Base-by-base conservation (phyloP, 169 alveolate genomes). In the Cyclospora cayetanensis region DNA sequence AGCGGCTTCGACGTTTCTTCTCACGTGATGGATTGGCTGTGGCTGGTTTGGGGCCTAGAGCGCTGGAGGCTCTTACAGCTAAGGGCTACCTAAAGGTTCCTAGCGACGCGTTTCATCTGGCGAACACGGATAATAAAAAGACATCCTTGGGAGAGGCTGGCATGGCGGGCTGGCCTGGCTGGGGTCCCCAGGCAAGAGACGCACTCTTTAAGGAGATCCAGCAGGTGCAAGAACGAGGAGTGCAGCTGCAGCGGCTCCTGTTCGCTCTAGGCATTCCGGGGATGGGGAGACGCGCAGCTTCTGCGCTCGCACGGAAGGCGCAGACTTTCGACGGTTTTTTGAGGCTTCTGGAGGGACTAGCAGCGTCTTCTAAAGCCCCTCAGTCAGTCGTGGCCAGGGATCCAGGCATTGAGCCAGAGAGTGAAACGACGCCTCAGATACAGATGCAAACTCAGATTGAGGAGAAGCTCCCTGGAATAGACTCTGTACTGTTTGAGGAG, bases 241-340 rank as follows among this genome's bases (percentile, higher is more conserved):
- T 70, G 35, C 82, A n/a, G 82, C 50, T 70, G 53, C 82, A 70
- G 55, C 82, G 39, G 82, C 82, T 70, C 18, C 82, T 70, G 52
- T 70, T 70, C 34, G 82, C 82, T 20, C 41, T 70, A 20, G 82
- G 82, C 27, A 42, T 70, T 15, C 82, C 82, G 1, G 82, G 82
- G 55, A 70, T 70, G 82, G 82, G 82, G 5, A 70, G 55, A 34
- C 34, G 41, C 4, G 82, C 82, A 11, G 55, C 55, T 3, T 46
- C 82, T 34, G 82, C 55, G 22, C 55, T 70, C 37, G 42, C 82
- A n/a, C 53, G 39, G 25, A 11, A 27, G 34, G 82, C 50, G 4
- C 11, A 35, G 41, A 70, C 82, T 53, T 29, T 70, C 1, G 25
- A 34, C 27, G 82, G 82, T 9, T 70, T 70, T 18, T 9, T 70